Evolutionary conservation across 2,329 filamentous ascomycete genomes (phyloP).

Genomic region (Calonectria henricotiae): DNA sequence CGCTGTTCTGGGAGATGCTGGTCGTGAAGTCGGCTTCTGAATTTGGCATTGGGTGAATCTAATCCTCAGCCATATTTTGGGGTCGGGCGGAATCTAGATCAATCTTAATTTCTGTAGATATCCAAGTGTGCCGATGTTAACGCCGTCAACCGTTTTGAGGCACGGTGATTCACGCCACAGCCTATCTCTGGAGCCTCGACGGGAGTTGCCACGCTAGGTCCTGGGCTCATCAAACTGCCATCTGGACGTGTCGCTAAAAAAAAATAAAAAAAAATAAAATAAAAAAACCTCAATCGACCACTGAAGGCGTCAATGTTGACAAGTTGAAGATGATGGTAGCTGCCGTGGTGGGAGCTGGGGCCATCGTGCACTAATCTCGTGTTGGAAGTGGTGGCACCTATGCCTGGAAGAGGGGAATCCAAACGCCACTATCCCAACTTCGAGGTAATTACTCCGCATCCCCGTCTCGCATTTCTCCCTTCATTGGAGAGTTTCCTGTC

Average conservation of each 20-base stretch:
- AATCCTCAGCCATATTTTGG: slow-evolving; percentile 5
- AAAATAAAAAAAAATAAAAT: not conserved
- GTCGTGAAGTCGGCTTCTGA: slow-evolving; percentile 1
- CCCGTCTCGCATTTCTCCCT: slow-evolving; percentile 17
- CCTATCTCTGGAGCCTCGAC: slow-evolving; percentile 20
- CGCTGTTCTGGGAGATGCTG: slow-evolving; percentile 13
- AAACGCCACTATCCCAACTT: slow-evolving; percentile 49
- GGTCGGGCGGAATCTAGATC: slow-evolving; percentile 16
- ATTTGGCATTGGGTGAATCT: not conserved
- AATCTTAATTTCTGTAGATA: slow-evolving; percentile 22
- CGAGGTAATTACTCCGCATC: slow-evolving; percentile 31
- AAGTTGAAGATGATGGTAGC: slow-evolving; percentile 39
- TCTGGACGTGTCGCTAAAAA: slow-evolving; percentile 19
- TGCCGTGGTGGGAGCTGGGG: slow-evolving; percentile 27
- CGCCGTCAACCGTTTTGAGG: slow-evolving; percentile 38
- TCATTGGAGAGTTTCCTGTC: slow-evolving; percentile 28
- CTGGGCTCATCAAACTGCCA: slow-evolving; percentile 32
- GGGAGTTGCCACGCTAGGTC: slow-evolving; percentile 41
- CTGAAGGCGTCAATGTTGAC: slow-evolving; percentile 33
- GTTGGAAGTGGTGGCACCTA: slow-evolving; percentile 32
- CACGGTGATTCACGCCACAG: slow-evolving; percentile 38
- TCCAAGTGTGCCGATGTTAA: slow-evolving; percentile 19
- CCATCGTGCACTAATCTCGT: slow-evolving; percentile 37
- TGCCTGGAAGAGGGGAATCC: slow-evolving; percentile 40
- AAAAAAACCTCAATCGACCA: not conserved